Evolutionary conservation across 768 basidiomycete species (phyloP).

Genomic region (Phylloporus sp.): DNA sequence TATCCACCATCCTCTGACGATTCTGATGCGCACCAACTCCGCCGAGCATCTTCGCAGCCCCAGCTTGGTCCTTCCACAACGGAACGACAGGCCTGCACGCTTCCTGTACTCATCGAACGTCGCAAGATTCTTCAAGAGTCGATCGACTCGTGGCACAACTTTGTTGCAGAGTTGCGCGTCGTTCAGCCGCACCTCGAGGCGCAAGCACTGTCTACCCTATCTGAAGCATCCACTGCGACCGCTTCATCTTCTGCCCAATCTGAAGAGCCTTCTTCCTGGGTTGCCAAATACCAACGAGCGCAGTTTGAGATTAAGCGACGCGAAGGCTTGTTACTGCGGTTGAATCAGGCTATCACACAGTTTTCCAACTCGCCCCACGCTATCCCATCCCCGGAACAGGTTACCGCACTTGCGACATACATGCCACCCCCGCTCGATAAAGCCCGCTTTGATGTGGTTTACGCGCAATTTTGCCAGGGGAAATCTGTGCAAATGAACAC

Average conservation of each 20-base stretch:
- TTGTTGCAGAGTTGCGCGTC: constrained; percentile 16
- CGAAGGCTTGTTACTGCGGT: constrained; percentile 24
- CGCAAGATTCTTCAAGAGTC: constrained; percentile 25
- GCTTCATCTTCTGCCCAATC: neutral
- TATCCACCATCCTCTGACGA: constrained; percentile 3
- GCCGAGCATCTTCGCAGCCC: constrained; percentile 30
- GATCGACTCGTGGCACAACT: constrained; percentile 22
- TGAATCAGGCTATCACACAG: constrained; percentile 28
- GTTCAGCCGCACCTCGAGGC: constrained; percentile 13
- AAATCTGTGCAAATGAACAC: constrained; percentile 24
- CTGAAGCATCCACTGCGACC: neutral
- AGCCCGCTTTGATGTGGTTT: constrained; percentile 26
- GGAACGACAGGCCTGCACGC: constrained; percentile 17
- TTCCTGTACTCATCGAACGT: constrained; percentile 25
- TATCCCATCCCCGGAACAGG: constrained; percentile 18
- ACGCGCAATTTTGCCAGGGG: constrained; percentile 27
- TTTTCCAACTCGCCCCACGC: constrained; percentile 8
- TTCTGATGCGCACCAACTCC: constrained; percentile 19
- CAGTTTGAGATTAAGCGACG: constrained; percentile 31
- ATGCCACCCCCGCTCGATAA: constrained; percentile 29
- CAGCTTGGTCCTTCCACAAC: constrained; percentile 17
- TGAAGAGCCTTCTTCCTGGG: constrained; percentile 19
- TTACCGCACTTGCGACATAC: constrained; percentile 24
- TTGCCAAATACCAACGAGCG: constrained; percentile 18
- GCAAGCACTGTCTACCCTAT: neutral